phyloP scores from a whole-genome alignment of 371 early-diverging fungal species.

The Rhizopus arrhizus region DNA sequence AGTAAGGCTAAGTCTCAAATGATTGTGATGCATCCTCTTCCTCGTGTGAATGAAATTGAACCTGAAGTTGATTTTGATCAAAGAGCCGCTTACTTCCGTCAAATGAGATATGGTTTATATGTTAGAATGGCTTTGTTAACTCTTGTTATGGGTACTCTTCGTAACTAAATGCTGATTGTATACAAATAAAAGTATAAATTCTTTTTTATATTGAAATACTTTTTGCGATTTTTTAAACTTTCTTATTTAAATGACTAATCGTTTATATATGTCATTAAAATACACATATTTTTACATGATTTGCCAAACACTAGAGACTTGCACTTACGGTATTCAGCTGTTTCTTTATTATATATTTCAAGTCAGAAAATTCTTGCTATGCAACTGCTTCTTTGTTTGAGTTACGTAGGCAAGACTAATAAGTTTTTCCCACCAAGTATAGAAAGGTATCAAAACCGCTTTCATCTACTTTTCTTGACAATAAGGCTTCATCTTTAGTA shows the following conservation, averaged over 20 bases:
- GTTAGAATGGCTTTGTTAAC: constrained; percentile 96
- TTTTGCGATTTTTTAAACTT: not conserved
- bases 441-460: too few species aligned
- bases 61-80: constrained; percentile 96
- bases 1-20: constrained; percentile 89
- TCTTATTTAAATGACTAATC: not conserved
- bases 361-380: too few species aligned
- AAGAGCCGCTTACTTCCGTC: constrained; percentile 96
- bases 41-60: constrained; percentile 93
- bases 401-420: too few species aligned
- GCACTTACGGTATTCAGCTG: too few species aligned
- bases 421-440: too few species aligned
- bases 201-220: not conserved
- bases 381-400: too few species aligned
- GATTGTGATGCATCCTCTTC: constrained; percentile 98
- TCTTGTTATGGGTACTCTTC: constrained; percentile 66
- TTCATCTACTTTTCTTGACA: too few species aligned
- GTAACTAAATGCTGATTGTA: constrained; percentile 18
- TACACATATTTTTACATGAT: too few species aligned
- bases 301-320: too few species aligned
- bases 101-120: constrained; percentile 96
- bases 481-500: too few species aligned
- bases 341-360: too few species aligned
- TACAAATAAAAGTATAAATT: not conserved
- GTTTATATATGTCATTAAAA: too few species aligned